phyloP scores from a whole-genome alignment of 2,329 filamentous ascomycete species.

The Fusarium torreyae region DNA sequence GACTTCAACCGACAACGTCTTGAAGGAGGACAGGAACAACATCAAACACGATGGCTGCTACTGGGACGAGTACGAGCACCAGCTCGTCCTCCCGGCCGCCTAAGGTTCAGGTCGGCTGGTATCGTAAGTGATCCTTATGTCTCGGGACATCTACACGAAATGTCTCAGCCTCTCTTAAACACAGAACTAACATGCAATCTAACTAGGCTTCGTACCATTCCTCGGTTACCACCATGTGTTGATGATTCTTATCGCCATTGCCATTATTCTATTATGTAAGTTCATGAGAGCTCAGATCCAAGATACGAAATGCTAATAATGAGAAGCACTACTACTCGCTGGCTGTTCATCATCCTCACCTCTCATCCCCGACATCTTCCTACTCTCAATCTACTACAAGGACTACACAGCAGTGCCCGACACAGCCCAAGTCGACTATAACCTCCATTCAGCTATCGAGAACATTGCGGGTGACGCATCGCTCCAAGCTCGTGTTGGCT shows the following conservation, averaged over 20 bases:
- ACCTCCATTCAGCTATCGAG: slow-evolving; percentile 85
- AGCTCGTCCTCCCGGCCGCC: slow-evolving; percentile 51
- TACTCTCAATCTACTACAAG: slow-evolving; percentile 98
- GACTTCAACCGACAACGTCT: slow-evolving; percentile 19
- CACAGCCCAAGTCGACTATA: slow-evolving; percentile 91
- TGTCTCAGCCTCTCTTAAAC: slow-evolving; percentile 25
- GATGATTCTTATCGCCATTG: slow-evolving; percentile 95
- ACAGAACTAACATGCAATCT: slow-evolving; percentile 42
- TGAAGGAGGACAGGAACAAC: slow-evolving; percentile 40
- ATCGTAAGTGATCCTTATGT: slow-evolving; percentile 57
- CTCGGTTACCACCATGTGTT: slow-evolving; percentile 87
- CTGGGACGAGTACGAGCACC: slow-evolving; percentile 45
- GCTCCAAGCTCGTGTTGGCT: slow-evolving; percentile 93
- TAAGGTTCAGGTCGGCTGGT: slow-evolving; percentile 65
- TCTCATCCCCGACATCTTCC: slow-evolving; percentile 94
- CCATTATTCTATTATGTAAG: slow-evolving; percentile 96
- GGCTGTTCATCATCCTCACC: slow-evolving; percentile 98
- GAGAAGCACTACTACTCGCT: slow-evolving; percentile 86
- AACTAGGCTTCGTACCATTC: slow-evolving; percentile 75
- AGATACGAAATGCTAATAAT: slow-evolving; percentile 18
- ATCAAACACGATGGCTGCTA: slow-evolving; percentile 45
- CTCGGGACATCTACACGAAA: slow-evolving; percentile 29
- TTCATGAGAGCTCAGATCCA: slow-evolving; percentile 43
- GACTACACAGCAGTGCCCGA: slow-evolving; percentile 85
- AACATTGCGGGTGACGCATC: slow-evolving; percentile 90